phyloP scores from a whole-genome alignment of 2,329 filamentous ascomycete genomes.

The Paraphoma sp. region DNA sequence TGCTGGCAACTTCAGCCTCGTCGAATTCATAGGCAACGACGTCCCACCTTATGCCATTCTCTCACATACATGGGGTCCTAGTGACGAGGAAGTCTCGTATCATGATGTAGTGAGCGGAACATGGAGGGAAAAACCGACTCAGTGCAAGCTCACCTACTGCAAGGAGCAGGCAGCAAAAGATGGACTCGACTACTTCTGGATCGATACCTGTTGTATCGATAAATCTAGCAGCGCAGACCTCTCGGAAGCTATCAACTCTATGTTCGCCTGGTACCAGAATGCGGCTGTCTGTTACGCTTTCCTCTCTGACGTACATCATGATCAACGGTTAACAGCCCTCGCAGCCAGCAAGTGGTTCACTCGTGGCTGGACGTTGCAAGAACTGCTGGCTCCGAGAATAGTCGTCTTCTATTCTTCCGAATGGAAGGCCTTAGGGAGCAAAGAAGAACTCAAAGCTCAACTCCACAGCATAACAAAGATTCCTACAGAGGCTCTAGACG shows the following conservation, averaged over 20 bases:
- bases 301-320: not conserved
- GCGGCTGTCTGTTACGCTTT: not conserved
- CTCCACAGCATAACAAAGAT: not conserved
- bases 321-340: not conserved
- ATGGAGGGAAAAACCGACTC: not conserved
- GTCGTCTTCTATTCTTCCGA: not conserved
- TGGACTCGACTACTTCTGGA: not conserved
- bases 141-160: not conserved
- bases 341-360: not conserved
- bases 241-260: not conserved
- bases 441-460: not conserved
- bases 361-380: not conserved
- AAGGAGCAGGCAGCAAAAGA: not conserved
- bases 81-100: not conserved
- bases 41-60: not conserved
- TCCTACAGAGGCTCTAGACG: not conserved
- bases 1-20: too few relatives aligned
- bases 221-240: not conserved
- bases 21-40: not conserved
- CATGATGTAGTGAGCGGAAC: not conserved
- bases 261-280: not conserved
- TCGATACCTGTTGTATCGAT: not conserved
- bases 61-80: not conserved
- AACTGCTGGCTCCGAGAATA: not conserved
- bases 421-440: not conserved